Base-by-base conservation (phyloP, 768 basidiomycete genomes). In the Trametes maxima region DNA sequence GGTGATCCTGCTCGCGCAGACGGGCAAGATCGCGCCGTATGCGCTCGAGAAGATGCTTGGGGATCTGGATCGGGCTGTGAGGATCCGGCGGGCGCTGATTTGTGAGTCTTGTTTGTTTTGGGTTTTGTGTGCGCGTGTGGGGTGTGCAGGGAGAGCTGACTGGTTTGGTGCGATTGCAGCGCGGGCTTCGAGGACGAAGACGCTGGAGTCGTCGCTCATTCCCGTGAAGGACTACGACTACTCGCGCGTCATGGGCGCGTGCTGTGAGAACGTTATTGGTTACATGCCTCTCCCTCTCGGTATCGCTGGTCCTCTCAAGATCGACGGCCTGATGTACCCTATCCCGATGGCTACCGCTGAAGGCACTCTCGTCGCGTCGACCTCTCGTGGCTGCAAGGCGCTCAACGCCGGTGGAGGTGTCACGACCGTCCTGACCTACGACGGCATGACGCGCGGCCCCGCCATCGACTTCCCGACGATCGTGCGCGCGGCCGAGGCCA, bases 331-430 rank as follows among this genome's bases (percentile, higher is more conserved):
- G 43, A 76, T 87, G 48, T 86, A 87, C 68, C 96, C 88, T 42
- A 95, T 99, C 68, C 97, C 97, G 8, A 98, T 99, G 97, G 97
- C 97, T 44, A 99, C 97, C 5, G 95, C 97, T n/a, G 97, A 99
- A 74, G 97, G 97, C 60, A 98, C 97, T 0, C 86, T 99, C 56
- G 95, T 98, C 62, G 97, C 97, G 0, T 98, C 96, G 5, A 92
- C 96, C 0, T 98, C 96, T 0, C 89, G 97, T 63, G 97, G 96
- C 7, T 97, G 94, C 79, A 99, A 98, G 76, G 97, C 97, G 0
- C 87, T 98, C 67, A 98, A 99, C 72, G 87, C 94, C 1, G 92
- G 93, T 49, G 95, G 96, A 54, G 97, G 97, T 35, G 96, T 98
- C 1, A 89, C 89, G 0, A 98, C 96, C 3, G 96, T 98, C 17